Conservation (phyloP, 1,284 basidiomycete species). For the Phylloboletellus chloephorus region DNA sequence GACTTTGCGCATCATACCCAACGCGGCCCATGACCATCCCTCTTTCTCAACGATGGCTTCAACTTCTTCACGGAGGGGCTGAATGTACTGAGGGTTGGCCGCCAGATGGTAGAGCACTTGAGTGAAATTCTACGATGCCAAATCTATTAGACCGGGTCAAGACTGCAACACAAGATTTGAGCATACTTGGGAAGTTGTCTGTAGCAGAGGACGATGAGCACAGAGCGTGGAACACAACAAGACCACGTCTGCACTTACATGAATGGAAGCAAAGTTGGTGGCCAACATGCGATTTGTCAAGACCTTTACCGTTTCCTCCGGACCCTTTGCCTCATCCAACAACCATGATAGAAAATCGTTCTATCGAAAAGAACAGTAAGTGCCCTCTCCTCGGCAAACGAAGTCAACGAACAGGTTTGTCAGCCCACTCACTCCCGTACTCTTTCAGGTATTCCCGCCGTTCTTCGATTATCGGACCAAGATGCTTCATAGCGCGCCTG, state of each 20-base stretch:
- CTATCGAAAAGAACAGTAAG: constrained; percentile 17
- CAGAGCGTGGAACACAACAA: too few species aligned
- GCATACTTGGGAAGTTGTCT: constrained; percentile 19
- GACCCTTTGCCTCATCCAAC: constrained; percentile 35
- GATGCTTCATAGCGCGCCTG: constrained; percentile 19
- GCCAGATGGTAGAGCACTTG: constrained; percentile 37
- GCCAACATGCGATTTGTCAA: constrained; percentile 33
- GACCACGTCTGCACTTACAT: constrained; percentile 16
- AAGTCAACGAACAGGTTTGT: constrained; percentile 33
- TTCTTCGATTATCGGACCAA: constrained; percentile 37
- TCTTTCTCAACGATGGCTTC: constrained; percentile 33
- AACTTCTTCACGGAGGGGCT: constrained; percentile 42
- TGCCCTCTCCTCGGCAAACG: neutral
- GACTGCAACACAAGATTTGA: neutral
- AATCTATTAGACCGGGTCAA: neutral
- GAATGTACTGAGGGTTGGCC: constrained; percentile 34
- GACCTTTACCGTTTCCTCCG: constrained; percentile 26
- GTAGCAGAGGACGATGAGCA: neutral
- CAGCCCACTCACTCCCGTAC: constrained; percentile 33
- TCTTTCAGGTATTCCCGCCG: constrained; percentile 29
- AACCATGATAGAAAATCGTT: constrained; percentile 43
- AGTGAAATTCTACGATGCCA: constrained; percentile 25
- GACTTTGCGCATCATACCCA: constrained; percentile 39
- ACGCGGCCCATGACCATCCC: constrained; percentile 41
- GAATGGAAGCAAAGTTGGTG: constrained; percentile 38